phyloP scores from a whole-genome alignment of 106 monocot species.

The Amphibolis antarctica region DNA sequence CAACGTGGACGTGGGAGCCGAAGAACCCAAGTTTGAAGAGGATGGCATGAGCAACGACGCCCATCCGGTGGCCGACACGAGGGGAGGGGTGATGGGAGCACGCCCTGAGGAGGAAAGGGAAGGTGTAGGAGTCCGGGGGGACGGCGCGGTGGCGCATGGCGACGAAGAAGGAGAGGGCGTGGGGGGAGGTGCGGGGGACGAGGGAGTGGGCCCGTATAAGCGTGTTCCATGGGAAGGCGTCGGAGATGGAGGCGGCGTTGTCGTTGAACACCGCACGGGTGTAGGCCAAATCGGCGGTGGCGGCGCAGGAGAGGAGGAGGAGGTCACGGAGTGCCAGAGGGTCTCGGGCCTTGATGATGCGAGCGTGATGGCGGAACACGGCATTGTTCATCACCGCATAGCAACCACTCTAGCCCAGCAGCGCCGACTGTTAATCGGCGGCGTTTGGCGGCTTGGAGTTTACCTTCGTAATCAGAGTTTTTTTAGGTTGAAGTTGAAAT shows the following conservation, averaged over 20 bases:
- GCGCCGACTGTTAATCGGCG: too few relatives aligned
- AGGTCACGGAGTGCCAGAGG: constrained; percentile 12
- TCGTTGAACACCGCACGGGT: constrained; percentile 7
- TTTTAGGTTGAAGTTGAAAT: too few relatives aligned
- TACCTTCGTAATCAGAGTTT: too few relatives aligned
- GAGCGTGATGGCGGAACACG: constrained; percentile 5
- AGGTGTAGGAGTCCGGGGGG: constrained; percentile 15
- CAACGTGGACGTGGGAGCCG: not conserved
- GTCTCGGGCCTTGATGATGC: constrained; percentile 16
- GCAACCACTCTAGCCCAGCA: too few relatives aligned
- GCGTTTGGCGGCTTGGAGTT: too few relatives aligned
- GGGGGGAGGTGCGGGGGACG: not conserved
- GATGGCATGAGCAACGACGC: constrained; percentile 3
- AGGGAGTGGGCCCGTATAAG: constrained; percentile 15
- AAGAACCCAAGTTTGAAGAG: constrained; percentile 8
- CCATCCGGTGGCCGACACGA: not conserved
- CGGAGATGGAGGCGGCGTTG: constrained; percentile 1
- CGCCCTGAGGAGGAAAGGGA: constrained; percentile 17
- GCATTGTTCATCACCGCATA: not conserved
- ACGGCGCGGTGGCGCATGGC: constrained; percentile 8
- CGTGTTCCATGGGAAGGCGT: constrained; percentile 17
- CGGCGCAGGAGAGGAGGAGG: constrained; percentile 10
- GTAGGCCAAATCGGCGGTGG: constrained; percentile 3
- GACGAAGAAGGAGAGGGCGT: constrained; percentile 11
- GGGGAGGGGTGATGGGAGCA: constrained; percentile 9